Conservation (phyloP, 768 basidiomycete species). For the Mycena crocata region DNA sequence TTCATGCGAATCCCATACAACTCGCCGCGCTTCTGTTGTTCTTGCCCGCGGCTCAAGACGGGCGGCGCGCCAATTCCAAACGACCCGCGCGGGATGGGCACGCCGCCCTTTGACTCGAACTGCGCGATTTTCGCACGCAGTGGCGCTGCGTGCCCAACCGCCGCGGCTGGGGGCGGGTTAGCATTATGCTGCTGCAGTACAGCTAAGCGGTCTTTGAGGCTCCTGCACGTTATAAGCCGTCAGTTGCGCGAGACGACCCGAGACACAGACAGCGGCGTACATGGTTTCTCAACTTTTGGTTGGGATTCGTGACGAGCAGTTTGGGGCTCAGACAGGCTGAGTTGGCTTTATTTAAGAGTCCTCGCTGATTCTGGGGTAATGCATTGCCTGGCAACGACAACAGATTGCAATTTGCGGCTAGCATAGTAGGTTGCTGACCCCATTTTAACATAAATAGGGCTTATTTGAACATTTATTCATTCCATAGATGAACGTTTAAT, state of each 20-base stretch:
- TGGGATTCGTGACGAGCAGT: no score
- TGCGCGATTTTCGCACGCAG: slow-evolving; percentile 66
- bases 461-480: no score
- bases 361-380: not conserved
- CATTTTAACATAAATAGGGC: not conserved
- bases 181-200: not conserved
- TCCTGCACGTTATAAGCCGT: not conserved
- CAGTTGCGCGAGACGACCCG: not conserved
- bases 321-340: not conserved
- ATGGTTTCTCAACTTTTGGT: no score
- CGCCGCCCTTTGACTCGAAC: slow-evolving; percentile 65
- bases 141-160: slow-evolving; percentile 40
- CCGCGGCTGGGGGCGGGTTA: not conserved
- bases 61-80: slow-evolving; percentile 52
- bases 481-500: no score
- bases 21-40: slow-evolving; percentile 52
- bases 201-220: not conserved
- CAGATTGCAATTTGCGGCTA: slow-evolving; percentile 19
- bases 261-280: not conserved
- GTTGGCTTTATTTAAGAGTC: not conserved
- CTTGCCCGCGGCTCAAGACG: slow-evolving; percentile 27
- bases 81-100: slow-evolving; percentile 57
- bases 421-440: not conserved
- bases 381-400: slow-evolving; percentile 23
- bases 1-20: slow-evolving; percentile 63